Evolutionary conservation across 805 yeast species (phyloP), one percentile per base, ranked within the genome.

Genomic region (Wickerhamiella azyma): DNA sequence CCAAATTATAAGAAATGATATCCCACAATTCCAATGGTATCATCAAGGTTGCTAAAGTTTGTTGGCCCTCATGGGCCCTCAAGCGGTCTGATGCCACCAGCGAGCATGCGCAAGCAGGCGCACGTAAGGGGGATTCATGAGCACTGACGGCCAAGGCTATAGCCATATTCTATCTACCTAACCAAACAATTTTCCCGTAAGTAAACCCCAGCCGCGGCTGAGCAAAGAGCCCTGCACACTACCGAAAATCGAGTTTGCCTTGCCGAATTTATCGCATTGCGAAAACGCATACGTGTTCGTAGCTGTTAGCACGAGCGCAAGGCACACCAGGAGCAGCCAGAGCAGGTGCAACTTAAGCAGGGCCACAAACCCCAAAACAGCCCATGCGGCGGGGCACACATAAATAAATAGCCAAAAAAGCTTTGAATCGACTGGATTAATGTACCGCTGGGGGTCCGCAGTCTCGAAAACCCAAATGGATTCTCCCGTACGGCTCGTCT

Each of bases 231-330:
- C 46, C n/a, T 61, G 52, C 2, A 61, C 60, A 29, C 48, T 50
- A 14, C 62, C 64, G 53, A 80, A 67, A 9, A 81, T 58, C 53
- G 69, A 72, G 59, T 81, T 81, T 24, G 94, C 94, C 59, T 77
- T 81, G 42, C 94, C 85, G 64, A 88, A 89, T 65, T 83, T 85
- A 61, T 88, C 96, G 63, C 96, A 85, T 55, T 84, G 74, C 21
- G 94, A 83, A 64, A 84, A 89, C 0, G 96, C 96, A 66, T 85
- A 69, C 1, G 94, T 80, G 60, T 89, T 89, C 43, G 94, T 84
- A 39, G 78, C 58, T 0, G 92, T 81, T 50, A 89, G 69, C 2
- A 77, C 72, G 9, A 84, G 60, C 0, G 94, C 86, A 46, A 88
- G 76, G 4, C 66, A 59, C 14, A 61, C 62, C n/a, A 59, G 54